Evolutionary conservation across 495 filamentous ascomycete genomes (phyloP), one percentile per base, ranked within the genome.

Genomic region (Bathelium albidoporum): DNA sequence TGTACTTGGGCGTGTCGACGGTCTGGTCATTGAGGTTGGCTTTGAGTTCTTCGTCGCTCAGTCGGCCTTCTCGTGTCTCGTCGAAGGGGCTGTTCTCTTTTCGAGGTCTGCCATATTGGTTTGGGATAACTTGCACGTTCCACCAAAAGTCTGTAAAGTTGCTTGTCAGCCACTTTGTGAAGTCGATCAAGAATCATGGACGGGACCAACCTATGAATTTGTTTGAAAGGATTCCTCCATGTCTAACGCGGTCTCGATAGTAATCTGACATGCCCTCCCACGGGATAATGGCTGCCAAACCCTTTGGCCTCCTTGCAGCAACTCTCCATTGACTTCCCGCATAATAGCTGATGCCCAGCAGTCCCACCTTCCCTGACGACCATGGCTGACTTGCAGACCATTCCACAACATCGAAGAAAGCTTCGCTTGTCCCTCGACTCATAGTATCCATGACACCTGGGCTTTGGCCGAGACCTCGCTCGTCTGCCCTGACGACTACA

Each of bases 181-280:
- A 41, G 24, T 60, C 59, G 11, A 32, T 45, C 3, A 44, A 18
- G 26, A 20, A n/a, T 62, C 29, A 20, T 32, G 18, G 43, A 43
- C 24, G 14, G 11, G 28, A 32, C 22, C 22, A 7, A 62, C 59
- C 36, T 66, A 88, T 85, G 70, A 87, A 88, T 1, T 71, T 72
- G 68, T 86, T 82, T 0, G 81, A 84, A 31, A 85, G 71, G 45
- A 89, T 87, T 1, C 85, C 86, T 2, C 86, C 86, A 62, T 88
- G 85, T 2, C 83, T 75, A 69, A 81, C 85, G 1, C 81, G 75
- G 62, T 87, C 84, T 0, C 83, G 79, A 67, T 87, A 87, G 62
- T 84, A 85, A 63, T 87, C 84, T 0, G 80, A 82, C 82, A 87
- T 85, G n/a, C 85, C 85, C 67, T 87, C 85, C 85, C 85, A 87